phyloP scores from a whole-genome alignment of 306 rosid genomes.

The Begonia masoniana region DNA sequence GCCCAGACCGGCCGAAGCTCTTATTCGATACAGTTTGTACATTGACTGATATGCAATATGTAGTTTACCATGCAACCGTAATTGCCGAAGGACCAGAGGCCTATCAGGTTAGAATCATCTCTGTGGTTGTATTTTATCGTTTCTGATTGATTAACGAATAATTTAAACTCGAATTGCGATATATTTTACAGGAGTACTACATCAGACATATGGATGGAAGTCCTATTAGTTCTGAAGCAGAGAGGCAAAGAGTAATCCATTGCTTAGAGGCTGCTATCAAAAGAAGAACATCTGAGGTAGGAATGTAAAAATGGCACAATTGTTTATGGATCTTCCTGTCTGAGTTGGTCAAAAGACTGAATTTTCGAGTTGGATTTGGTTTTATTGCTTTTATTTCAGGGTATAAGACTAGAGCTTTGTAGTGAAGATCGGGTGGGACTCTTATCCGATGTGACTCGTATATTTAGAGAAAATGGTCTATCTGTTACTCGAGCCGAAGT shows the following conservation, averaged over 20 bases:
- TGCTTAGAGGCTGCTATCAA: slow-evolving; percentile 93
- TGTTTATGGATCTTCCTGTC: background rate
- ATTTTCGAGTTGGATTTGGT: background rate
- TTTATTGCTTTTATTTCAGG: slow-evolving; percentile 29
- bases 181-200: slow-evolving; percentile 50
- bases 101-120: slow-evolving; percentile 47
- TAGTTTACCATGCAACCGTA: slow-evolving; percentile 81
- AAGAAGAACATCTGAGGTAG: slow-evolving; percentile 82
- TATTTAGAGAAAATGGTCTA: slow-evolving; percentile 90
- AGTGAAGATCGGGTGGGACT: slow-evolving; percentile 85
- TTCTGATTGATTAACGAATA: too few species aligned
- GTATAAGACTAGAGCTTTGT: slow-evolving; percentile 76
- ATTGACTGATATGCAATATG: slow-evolving; percentile 92
- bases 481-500: slow-evolving; percentile 89
- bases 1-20: slow-evolving; percentile 81
- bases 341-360: background rate
- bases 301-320: background rate
- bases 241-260: slow-evolving; percentile 83
- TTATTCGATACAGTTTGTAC: slow-evolving; percentile 83
- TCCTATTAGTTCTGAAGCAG: slow-evolving; percentile 83
- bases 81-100: slow-evolving; percentile 95
- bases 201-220: slow-evolving; percentile 85
- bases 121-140: background rate
- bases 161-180: too few species aligned
- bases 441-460: slow-evolving; percentile 87